A percentile compares a stretch with the other conserved stretches of the same genome.
These are phyloP conservation scores for Malus sieversii DNA, from an alignment of 306 rosid genomes.

Conservation along the genomic window DNA sequence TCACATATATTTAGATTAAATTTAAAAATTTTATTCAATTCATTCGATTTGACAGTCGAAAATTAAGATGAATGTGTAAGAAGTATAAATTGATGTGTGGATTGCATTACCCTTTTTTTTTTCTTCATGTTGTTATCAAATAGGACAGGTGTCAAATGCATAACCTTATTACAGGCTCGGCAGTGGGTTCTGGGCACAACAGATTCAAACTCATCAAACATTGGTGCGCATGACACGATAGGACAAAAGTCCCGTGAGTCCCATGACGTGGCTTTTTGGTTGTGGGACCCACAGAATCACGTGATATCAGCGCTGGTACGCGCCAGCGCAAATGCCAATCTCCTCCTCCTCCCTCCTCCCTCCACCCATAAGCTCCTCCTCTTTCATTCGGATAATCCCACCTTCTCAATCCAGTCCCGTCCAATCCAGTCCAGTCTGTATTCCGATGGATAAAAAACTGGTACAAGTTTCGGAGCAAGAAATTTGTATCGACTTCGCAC, in stretches of 20 bases:
- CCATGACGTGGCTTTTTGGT: not conserved
- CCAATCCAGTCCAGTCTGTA: not conserved
- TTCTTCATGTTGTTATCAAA: no score
- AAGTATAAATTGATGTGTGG: no score
- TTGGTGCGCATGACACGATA: no score
- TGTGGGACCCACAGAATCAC: constrained; percentile 13
- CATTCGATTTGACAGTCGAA: fast-evolving
- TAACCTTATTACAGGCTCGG: no score
- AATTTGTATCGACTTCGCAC: constrained; percentile 44
- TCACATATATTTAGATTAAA: not conserved
- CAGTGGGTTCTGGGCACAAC: no score
- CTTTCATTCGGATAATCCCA: not conserved
- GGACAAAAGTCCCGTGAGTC: not conserved
- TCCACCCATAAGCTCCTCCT: not conserved
- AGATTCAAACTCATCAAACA: no score
- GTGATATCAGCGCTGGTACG: not conserved
- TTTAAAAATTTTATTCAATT: not conserved
- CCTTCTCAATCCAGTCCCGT: not conserved
- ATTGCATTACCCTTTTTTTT: no score
- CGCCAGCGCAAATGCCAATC: not conserved
- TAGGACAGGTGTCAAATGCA: no score
- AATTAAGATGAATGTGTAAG: fast-evolving
- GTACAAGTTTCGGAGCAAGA: constrained; percentile 61
- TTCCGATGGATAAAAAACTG: constrained; percentile 31
- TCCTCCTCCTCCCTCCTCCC: no score